Evolutionary conservation across 2,329 filamentous ascomycete species (phyloP).

Genomic region (Paraphoma chrysanthemicola): DNA sequence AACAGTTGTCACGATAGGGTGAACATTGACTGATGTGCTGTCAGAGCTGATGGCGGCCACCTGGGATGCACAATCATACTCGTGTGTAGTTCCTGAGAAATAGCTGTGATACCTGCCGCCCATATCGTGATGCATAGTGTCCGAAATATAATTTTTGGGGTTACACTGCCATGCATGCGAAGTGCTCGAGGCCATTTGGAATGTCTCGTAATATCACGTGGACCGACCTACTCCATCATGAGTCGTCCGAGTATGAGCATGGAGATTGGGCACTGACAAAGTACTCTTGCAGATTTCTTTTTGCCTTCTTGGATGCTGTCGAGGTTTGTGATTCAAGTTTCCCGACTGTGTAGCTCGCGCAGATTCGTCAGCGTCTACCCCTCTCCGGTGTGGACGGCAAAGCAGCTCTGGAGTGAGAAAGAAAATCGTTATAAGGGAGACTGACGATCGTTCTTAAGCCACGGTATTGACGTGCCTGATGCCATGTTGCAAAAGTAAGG

Average conservation of each 20-base stretch:
- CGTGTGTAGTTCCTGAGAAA: conserved; percentile 48
- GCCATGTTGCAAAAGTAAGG: no score
- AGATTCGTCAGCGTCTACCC: no score
- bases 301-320: neutral
- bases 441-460: no score
- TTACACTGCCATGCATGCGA: conserved; percentile 74
- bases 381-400: no score
- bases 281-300: neutral
- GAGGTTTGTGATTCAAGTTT: no score
- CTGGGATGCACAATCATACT: conserved; percentile 41
- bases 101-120: conserved; percentile 66
- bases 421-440: no score
- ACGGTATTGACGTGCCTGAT: no score
- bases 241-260: conserved; percentile 9
- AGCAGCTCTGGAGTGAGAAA: no score
- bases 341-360: no score
- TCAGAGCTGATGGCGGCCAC: neutral
- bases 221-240: conserved; percentile 49
- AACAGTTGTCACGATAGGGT: conserved; percentile 71
- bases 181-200: conserved; percentile 76
- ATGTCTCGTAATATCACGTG: conserved; percentile 71
- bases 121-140: conserved; percentile 66
- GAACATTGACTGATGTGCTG: conserved; percentile 56
- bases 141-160: conserved; percentile 74
- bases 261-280: conserved; percentile 41